Conservation (phyloP, 2,329 filamentous ascomycete genomes). For the Macrophomina pseudophaseolina region DNA sequence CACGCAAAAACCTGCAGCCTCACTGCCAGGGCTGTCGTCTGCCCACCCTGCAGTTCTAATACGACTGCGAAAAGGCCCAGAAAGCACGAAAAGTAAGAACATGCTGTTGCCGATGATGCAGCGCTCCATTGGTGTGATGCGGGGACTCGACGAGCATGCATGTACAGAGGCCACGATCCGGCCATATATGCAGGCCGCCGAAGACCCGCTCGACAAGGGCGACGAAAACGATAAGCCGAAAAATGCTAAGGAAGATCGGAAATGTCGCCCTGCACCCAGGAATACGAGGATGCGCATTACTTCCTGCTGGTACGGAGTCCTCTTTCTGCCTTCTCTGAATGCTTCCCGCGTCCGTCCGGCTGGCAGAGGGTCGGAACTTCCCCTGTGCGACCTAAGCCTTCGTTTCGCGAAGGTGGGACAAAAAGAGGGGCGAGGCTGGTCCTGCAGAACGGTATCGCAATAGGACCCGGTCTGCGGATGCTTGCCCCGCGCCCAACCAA, state of each 20-base stretch:
- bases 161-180: not conserved
- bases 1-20: not conserved
- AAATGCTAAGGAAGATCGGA: not conserved
- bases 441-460: constrained; percentile 19
- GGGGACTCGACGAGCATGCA: not conserved
- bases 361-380: not conserved
- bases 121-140: not conserved
- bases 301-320: constrained; percentile 2
- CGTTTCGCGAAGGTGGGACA: constrained; percentile 14
- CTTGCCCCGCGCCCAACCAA: constrained; percentile 8
- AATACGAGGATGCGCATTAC: constrained; percentile 8
- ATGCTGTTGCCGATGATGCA: constrained; percentile 3
- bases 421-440: constrained; percentile 16
- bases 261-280: not conserved
- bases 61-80: not conserved
- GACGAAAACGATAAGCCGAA: not conserved
- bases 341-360: not conserved
- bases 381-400: not conserved
- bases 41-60: not conserved
- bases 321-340: constrained; percentile 8
- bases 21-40: not conserved
- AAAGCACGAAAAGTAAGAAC: not conserved
- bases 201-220: not conserved
- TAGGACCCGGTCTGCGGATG: constrained; percentile 19
- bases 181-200: constrained; percentile 7